Evolutionary conservation across 306 rosid species (phyloP), one percentile per base, ranked within the genome.

Genomic region (Trichosanthes cucumerina): DNA sequence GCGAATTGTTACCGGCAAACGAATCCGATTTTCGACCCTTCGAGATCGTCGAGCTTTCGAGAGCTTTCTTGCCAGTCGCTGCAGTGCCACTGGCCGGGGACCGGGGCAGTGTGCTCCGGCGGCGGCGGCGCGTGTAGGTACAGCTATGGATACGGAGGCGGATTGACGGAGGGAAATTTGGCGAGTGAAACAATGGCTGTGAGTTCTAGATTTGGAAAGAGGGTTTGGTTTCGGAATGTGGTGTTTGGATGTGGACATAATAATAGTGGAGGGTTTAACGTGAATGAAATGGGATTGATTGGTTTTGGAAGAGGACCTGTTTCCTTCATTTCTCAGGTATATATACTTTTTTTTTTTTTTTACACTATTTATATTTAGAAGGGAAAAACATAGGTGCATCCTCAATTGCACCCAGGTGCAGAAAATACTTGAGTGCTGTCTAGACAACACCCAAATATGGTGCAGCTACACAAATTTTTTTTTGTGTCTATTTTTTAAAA

Each of bases 131-230:
- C n/a, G 9, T 91, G 92, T 54, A 21, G 28, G 7, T 88, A 89
- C 38, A 0, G 11, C 0, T 74, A 57, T 8, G 0, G 0, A 0
- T 91, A 91, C n/a, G 90, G 89, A 0, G 86, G 83, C 59, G 9
- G 2, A 0, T 85, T 12, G 2, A 33, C 88, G 24, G 0, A 23
- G 0, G 93, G 93, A 4, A 74, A 72, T 47, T 44, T 83, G n/a
- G 92, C 89, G 24, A 6, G 31, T 0, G 97, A 92, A 1, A 83
- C 84, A 0, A 13, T 92, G 38, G 80, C 90, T n/a, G 79, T 92
- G 4, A 79, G 58, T 3, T 85, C 91, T 3, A 73, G 80, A 4
- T 15, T 41, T 1, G 79, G 56, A 4, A 1, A 46, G 1, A 15
- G 50, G 0, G 16, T 83, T 0, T 11, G 82, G 1, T 56, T 90